These are phyloP conservation scores for Trapa bicornis DNA, from an alignment of 345 rosid genomes.

Conservation along the genomic window DNA sequence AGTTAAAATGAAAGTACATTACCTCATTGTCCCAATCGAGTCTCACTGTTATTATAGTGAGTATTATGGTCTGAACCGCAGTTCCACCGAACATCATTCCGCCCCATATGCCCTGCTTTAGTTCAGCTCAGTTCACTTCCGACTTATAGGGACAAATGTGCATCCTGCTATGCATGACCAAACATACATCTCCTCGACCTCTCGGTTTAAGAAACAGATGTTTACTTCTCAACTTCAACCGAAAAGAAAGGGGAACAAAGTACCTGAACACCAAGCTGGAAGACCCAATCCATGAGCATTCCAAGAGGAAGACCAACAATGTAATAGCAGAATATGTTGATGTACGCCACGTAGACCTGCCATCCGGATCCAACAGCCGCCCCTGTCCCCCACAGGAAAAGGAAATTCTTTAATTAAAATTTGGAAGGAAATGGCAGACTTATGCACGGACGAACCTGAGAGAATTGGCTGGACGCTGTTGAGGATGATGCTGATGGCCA, in stretches of 20 bases:
- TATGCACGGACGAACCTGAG: slow-evolving; percentile 19
- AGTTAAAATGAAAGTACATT: neutral
- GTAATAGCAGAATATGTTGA: slow-evolving; percentile 69
- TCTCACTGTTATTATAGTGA: slow-evolving; percentile 31
- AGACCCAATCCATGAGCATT: slow-evolving; percentile 50
- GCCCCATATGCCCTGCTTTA: slow-evolving; percentile 57
- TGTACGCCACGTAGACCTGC: slow-evolving; percentile 57
- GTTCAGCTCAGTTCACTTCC: too few relatives aligned
- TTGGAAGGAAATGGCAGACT: too few relatives aligned
- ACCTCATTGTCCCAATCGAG: slow-evolving; percentile 21
- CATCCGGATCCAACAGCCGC: slow-evolving; percentile 86
- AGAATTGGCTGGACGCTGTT: slow-evolving; percentile 49
- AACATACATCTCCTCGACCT: too few relatives aligned
- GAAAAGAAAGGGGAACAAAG: neutral
- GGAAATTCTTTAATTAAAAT: too few relatives aligned
- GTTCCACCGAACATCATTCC: slow-evolving; percentile 42
- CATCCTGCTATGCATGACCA: too few relatives aligned
- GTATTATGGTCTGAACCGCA: slow-evolving; percentile 34
- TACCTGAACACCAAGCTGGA: slow-evolving; percentile 11
- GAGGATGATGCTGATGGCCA: slow-evolving; percentile 40
- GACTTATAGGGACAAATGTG: too few relatives aligned
- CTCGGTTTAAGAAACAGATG: too few relatives aligned
- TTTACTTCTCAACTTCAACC: too few relatives aligned
- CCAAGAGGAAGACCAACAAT: slow-evolving; percentile 68
- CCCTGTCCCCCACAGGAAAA: slow-evolving; percentile 22